These are phyloP conservation scores for Sphaerosporella brunnea DNA, from an alignment of 495 filamentous ascomycete genomes.

Conservation along the genomic window DNA sequence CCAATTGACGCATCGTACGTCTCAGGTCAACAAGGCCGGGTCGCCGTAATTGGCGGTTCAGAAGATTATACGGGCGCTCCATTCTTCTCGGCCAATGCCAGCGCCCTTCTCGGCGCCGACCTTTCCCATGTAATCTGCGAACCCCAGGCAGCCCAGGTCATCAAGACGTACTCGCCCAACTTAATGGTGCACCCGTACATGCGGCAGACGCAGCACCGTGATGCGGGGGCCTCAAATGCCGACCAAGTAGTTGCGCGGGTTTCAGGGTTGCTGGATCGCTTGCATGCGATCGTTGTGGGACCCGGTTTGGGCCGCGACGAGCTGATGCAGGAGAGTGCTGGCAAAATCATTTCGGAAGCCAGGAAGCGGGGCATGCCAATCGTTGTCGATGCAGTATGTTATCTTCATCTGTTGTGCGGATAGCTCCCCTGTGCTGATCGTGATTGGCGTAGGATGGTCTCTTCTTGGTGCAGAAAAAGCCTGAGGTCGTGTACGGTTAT, in stretches of 20 bases:
- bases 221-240: background rate
- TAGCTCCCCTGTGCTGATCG: no score
- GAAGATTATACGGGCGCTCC: conserved; percentile 94
- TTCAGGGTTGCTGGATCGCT: conserved; percentile 59
- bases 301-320: conserved; percentile 80
- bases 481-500: conserved; percentile 63
- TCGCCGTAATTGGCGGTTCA: conserved; percentile 88
- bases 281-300: conserved; percentile 87
- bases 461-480: conserved; percentile 52
- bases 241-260: conserved; percentile 38
- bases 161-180: conserved; percentile 96
- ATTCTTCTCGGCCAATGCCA: conserved; percentile 95
- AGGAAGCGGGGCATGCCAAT: conserved; percentile 55
- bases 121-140: conserved; percentile 97
- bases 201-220: conserved; percentile 50
- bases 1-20: background rate
- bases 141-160: conserved; percentile 66
- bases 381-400: conserved; percentile 67
- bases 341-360: conserved; percentile 61
- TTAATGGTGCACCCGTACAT: conserved; percentile 96
- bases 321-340: conserved; percentile 76
- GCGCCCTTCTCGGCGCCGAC: conserved; percentile 70
- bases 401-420: no score
- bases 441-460: conserved; percentile 48
- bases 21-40: conserved; percentile 76